Evolutionary conservation across 2,329 filamentous ascomycete species (phyloP).

Genomic region (Botrytis galanthina): DNA sequence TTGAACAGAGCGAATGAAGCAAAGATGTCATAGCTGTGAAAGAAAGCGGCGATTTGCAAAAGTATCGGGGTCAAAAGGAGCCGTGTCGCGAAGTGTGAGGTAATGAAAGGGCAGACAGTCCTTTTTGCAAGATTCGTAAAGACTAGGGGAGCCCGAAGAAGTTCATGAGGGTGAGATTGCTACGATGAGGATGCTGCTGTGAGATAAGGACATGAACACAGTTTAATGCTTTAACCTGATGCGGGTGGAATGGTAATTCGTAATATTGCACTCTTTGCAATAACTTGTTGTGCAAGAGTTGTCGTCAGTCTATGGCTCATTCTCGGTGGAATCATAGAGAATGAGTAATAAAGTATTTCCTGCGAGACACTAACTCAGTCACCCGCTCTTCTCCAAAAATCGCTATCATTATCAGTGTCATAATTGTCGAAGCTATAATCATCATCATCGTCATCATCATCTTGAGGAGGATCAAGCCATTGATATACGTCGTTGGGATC

Average conservation of each 20-base stretch:
- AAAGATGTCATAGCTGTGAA: background rate
- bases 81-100: background rate
- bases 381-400: conserved; percentile 11
- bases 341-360: background rate
- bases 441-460: background rate
- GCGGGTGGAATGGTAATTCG: background rate
- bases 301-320: background rate
- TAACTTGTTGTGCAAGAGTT: background rate
- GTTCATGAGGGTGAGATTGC: background rate
- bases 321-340: background rate
- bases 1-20: background rate
- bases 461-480: background rate
- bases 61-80: background rate
- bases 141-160: conserved; percentile 12
- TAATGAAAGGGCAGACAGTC: background rate
- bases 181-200: background rate
- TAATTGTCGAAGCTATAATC: background rate
- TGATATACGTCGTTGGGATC: conserved; percentile 22
- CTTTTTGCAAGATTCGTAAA: background rate
- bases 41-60: background rate
- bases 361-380: background rate
- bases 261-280: background rate
- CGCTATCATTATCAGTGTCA: conserved; percentile 11
- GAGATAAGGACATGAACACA: background rate
- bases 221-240: background rate